These are phyloP conservation scores for Aureobasidium sp. DNA, from an alignment of 2,329 filamentous ascomycete genomes.

Conservation along the genomic window DNA sequence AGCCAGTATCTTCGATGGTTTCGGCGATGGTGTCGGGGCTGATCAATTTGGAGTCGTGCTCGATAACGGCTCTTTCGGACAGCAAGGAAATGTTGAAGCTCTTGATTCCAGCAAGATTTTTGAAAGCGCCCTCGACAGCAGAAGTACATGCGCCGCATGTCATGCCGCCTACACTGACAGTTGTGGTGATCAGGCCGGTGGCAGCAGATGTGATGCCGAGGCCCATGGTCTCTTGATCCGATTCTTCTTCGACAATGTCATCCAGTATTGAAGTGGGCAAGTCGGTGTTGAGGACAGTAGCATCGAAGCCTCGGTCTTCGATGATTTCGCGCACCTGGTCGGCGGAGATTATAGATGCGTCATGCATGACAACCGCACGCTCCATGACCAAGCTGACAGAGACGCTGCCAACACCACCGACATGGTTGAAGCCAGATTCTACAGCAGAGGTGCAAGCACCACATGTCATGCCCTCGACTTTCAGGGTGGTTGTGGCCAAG, in stretches of 20 bases:
- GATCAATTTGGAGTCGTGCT: constrained; percentile 73
- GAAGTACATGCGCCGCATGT: constrained; percentile 90
- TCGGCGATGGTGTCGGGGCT: constrained; percentile 70
- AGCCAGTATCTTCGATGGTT: constrained; percentile 85
- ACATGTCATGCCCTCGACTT: constrained; percentile 80
- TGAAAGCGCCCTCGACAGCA: constrained; percentile 88
- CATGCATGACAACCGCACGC: constrained; percentile 84
- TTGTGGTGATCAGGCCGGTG: constrained; percentile 71
- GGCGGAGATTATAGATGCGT: constrained; percentile 66
- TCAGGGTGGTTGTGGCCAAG: constrained; percentile 88
- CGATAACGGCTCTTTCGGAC: constrained; percentile 90
- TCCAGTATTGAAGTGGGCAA: constrained; percentile 23
- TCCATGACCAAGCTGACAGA: constrained; percentile 95
- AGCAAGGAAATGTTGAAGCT: constrained; percentile 88
- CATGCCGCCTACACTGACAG: constrained; percentile 80
- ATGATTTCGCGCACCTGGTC: constrained; percentile 76
- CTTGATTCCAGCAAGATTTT: constrained; percentile 70
- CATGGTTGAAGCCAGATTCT: constrained; percentile 76
- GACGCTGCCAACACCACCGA: constrained; percentile 76
- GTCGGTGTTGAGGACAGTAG: constrained; percentile 44
- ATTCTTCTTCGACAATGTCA: constrained; percentile 18
- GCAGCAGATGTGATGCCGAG: constrained; percentile 17
- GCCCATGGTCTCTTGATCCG: constrained; percentile 20
- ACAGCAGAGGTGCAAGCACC: constrained; percentile 90
- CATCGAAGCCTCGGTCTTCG: constrained; percentile 87